Percentiles rank a stretch among this genome's conserved stretches.
phyloP scores from a whole-genome alignment of 139 green algal genomes.

The Chlorella sp. region DNA sequence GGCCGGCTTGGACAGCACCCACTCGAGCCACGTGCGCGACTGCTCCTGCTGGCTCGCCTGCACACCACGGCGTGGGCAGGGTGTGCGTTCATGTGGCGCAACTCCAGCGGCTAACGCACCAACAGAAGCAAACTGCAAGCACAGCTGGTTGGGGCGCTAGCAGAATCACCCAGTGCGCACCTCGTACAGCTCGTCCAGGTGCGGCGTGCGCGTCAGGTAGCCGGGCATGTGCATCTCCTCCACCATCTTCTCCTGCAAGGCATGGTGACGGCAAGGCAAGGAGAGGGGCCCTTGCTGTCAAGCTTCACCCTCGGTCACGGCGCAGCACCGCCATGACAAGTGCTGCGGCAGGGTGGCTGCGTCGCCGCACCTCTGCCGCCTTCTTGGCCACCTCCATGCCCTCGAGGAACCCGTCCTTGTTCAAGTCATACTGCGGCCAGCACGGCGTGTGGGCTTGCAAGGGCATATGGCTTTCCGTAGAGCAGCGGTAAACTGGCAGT shows the following conservation, averaged over 20 bases:
- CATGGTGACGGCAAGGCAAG: not conserved
- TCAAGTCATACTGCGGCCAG: conserved; percentile 6
- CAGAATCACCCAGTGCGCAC: not conserved
- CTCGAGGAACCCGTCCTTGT: conserved; percentile 10
- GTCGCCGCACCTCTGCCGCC: not conserved
- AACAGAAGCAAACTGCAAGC: not conserved
- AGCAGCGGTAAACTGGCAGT: no score
- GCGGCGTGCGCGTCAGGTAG: not conserved
- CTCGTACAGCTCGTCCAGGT: not conserved
- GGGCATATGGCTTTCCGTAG: no score
- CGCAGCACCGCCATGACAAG: not conserved
- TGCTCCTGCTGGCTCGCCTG: not conserved
- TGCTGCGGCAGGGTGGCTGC: not conserved
- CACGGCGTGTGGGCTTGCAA: not conserved
- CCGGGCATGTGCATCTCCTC: not conserved
- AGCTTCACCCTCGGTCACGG: not conserved
- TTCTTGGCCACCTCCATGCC: not conserved
- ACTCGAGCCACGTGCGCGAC: no score
- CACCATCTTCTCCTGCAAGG: not conserved
- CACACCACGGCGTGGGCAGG: not conserved
- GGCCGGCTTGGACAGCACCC: no score
- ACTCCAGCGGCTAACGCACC: not conserved
- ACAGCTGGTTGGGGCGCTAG: not conserved
- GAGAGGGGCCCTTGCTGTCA: not conserved
- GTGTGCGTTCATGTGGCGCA: not conserved